Base-by-base conservation (phyloP, 1,284 basidiomycete genomes). In the Porodaedalea pini region DNA sequence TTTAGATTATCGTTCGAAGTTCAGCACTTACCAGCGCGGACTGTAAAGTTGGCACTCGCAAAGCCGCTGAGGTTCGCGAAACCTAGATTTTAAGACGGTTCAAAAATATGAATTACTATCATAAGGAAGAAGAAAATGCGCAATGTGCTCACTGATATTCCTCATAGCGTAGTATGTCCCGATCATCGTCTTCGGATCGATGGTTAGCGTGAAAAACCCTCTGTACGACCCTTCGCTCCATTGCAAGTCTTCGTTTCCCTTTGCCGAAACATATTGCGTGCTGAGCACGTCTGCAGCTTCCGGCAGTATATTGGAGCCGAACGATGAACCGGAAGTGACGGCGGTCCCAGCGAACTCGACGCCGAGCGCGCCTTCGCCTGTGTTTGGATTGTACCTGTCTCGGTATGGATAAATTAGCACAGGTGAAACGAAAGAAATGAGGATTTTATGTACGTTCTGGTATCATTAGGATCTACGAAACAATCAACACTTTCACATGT, bases 291-390 rank as follows among this genome's bases (percentile, higher is more conserved):
- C 75, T 17, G 77, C 75, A 11, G 63, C 66, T 13, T 66, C 70
- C n/a, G 76, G 76, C 1, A 66, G 59, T 49, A 79, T 71, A 41
- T 69, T 71, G 6, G 72, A 56, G 7, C 82, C 81, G 66, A 84
- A 82, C 0, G 78, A 64, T 7, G 80, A 80, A 1, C 69, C 66
- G 0, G 81, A 83, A 0, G 81, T 79, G 11, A 86, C 83, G 1
- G 82, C 82, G 0, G 84, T 85, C 2, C 83, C 84, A 2, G 83
- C 83, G 63, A 86, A 86, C 67, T 87, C 82, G 40, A 87, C 85
- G 7, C 78, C 84, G 48, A 83, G 73, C 0, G 80, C 77, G 10
- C 83, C 83, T 10, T 71, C 58, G 2, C 84, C 83, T 0, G 80
- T 80, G 4, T 65, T 61, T 4, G 81, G 71, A 65, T 86, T 70